Evolutionary conservation across 306 rosid species (phyloP), one percentile per base, ranked within the genome.

Genomic region (Geum urbanum): DNA sequence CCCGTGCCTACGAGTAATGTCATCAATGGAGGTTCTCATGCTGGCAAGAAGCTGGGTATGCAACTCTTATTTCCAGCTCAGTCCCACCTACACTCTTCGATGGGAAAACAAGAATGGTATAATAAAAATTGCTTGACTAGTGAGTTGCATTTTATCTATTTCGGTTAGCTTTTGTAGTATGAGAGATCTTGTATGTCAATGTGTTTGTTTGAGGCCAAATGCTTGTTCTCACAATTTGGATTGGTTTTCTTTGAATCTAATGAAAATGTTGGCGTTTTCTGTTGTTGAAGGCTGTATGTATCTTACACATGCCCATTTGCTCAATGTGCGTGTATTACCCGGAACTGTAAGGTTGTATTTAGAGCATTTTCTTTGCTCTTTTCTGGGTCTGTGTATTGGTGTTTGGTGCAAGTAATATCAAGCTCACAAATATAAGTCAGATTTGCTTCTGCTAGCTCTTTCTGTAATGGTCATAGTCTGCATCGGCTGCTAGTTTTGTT

Each of bases 11-110:
- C 92, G 16, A 86, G 86, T 84, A 89, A 89, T 81, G 96, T 89
- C 76, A 89, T 89, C 54, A 89, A 89, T 41, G 90, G 92, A 80
- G 96, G 96, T 77, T 89, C 90, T 58, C 96, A 86, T 67, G 96
- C 96, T 15, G 96, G 88, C 76, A 89, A 89, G 84, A 89, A 89
- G 60, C 90, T 89, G 59, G 37, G 3, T 32, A 32, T 32, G 37
- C 2, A 43, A 63, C 96, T 54, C 87, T 85, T 67, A 83, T 78
- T 71, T 85, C 96, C 27, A 80, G 71, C 71, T 85, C 97, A 62
- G 81, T 85, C 20, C 89, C 91, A 13, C 96, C 97, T 72, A 70
- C 86, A 24, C 11, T 91, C 50, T 87, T 91, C 53, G 89, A 91
- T 78, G 97, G 97, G 59, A 81, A 83, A 11, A 84, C 96, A 77